Conservation (phyloP, 2,329 filamentous ascomycete genomes). For the Fusarium setosum region DNA sequence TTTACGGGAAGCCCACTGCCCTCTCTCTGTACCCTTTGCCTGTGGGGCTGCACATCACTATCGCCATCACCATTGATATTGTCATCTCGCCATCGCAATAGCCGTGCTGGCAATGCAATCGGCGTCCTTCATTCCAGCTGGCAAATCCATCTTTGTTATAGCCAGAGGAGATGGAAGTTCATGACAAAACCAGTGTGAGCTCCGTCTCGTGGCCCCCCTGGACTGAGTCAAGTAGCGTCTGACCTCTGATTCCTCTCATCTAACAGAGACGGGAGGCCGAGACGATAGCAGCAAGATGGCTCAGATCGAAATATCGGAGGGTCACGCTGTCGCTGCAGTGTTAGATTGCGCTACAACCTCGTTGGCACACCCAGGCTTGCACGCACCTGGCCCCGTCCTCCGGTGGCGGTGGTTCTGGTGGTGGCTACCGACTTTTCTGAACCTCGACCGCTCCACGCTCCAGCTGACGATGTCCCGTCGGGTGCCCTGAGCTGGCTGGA, state of each 20-base stretch:
- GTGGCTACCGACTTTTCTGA: conserved; percentile 30
- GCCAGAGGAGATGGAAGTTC: conserved; percentile 7
- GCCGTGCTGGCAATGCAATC: conserved; percentile 1
- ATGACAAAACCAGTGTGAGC: conserved; percentile 19
- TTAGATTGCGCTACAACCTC: conserved; percentile 34
- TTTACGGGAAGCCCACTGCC: conserved; percentile 17
- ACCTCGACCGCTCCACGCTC: conserved; percentile 11
- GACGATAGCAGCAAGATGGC: conserved; percentile 32
- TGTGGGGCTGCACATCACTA: conserved; percentile 24
- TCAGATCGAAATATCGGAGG: conserved; percentile 35
- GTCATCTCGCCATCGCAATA: conserved; percentile 13
- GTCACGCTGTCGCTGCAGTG: conserved; percentile 38
- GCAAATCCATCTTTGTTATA: background rate
- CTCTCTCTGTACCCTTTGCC: conserved; percentile 13
- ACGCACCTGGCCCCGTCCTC: conserved; percentile 4
- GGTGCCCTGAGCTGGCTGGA: background rate
- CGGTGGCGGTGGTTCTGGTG: conserved; percentile 23
- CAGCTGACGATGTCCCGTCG: conserved; percentile 1
- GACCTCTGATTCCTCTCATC: conserved; percentile 37
- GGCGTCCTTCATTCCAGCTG: background rate
- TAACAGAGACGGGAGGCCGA: conserved; percentile 32
- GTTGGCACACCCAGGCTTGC: background rate
- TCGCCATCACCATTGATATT: background rate
- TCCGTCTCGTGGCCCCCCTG: conserved; percentile 18
- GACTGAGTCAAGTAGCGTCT: conserved; percentile 40